A percentile compares a stretch with the other conserved stretches of the same genome.
Evolutionary conservation across 345 rosid genomes (phyloP).

Genomic region (Citrus medica): DNA sequence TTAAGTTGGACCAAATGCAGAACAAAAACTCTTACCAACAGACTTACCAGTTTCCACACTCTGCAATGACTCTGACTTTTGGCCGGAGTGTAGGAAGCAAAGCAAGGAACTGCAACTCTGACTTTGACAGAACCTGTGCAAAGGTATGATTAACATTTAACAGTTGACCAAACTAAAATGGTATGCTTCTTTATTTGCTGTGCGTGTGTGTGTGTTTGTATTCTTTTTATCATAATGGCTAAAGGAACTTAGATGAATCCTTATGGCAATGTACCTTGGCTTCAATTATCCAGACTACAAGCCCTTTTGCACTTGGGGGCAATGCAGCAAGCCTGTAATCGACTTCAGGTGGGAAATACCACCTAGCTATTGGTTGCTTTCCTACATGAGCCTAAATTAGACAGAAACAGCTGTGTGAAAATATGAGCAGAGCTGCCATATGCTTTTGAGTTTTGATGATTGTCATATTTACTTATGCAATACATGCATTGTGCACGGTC

Average conservation of each 20-base stretch:
- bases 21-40: neutral
- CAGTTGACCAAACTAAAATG: neutral
- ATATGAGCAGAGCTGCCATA: neutral
- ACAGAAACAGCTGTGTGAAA: neutral
- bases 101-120: constrained; percentile 87
- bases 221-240: neutral
- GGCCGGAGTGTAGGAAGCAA: constrained; percentile 85
- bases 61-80: constrained; percentile 80
- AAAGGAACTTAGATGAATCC: neutral
- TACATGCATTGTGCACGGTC: neutral
- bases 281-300: constrained; percentile 82
- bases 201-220: no score
- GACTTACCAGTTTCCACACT: constrained; percentile 82
- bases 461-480: neutral
- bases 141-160: neutral
- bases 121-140: constrained; percentile 74
- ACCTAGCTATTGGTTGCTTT: constrained; percentile 93
- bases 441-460: neutral
- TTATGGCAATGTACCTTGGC: constrained; percentile 57
- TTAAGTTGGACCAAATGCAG: neutral
- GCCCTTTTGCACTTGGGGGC: constrained; percentile 81
- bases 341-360: constrained; percentile 95
- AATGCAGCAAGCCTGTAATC: constrained; percentile 73
- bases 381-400: constrained; percentile 69
- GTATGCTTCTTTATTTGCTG: neutral